Evolutionary conservation across 2,329 filamentous ascomycete genomes (phyloP).

Genomic region (Lizonia empirigonia): DNA sequence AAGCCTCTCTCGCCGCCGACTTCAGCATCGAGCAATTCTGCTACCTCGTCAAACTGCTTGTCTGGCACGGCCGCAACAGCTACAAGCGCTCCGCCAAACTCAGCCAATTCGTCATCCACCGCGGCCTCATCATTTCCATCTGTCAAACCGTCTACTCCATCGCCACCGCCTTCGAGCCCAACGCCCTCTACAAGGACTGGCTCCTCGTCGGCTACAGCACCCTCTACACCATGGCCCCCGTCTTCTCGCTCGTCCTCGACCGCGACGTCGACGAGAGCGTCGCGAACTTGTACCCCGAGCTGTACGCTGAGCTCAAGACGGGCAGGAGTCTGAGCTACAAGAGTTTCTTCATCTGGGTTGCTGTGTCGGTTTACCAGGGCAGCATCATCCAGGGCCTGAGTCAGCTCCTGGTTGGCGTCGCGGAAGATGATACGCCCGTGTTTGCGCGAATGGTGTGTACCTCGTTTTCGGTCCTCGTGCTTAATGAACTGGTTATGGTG

Average conservation of each 20-base stretch:
- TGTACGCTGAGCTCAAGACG: constrained; percentile 95
- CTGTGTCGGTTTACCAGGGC: constrained; percentile 94
- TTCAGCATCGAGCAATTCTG: constrained; percentile 96
- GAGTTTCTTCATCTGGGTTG: constrained; percentile 96
- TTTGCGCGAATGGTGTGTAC: constrained; percentile 77
- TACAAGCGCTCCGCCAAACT: constrained; percentile 97
- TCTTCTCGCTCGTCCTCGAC: constrained; percentile 92
- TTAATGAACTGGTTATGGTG: constrained; percentile 98
- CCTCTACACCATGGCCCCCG: constrained; percentile 90
- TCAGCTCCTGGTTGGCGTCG: constrained; percentile 81
- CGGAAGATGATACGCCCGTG: constrained; percentile 42
- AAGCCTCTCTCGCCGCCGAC: constrained; percentile 92
- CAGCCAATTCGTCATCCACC: constrained; percentile 97
- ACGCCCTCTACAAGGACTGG: constrained; percentile 93
- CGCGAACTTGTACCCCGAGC: constrained; percentile 92
- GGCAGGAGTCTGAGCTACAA: constrained; percentile 87
- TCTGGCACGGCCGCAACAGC: constrained; percentile 97
- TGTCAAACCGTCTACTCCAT: constrained; percentile 98
- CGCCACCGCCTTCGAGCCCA: constrained; percentile 87
- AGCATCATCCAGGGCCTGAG: constrained; percentile 93
- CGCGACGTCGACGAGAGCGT: constrained; percentile 93
- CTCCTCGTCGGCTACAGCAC: constrained; percentile 96
- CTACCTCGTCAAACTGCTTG: constrained; percentile 93
- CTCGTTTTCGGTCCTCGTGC: constrained; percentile 85
- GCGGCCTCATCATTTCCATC: constrained; percentile 91